Conservation (phyloP, 352 stramenopile species). For the Poterioochromonas sp. region DNA sequence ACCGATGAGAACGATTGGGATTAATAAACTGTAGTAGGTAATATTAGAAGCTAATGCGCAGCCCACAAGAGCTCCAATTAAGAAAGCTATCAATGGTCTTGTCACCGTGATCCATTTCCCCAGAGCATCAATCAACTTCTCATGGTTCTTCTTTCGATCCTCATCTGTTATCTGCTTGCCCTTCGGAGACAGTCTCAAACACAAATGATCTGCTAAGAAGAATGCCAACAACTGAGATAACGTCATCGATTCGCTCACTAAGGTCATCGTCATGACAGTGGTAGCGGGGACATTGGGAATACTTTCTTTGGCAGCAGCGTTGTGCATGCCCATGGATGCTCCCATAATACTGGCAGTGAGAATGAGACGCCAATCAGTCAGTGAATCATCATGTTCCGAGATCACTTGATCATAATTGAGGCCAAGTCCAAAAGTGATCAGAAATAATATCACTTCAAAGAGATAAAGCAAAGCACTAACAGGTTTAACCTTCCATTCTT, state of each 20-base stretch:
- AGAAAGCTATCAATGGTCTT: not conserved
- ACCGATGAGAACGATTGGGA: not conserved
- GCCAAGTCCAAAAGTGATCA: too few relatives aligned
- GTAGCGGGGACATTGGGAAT: slow-evolving; percentile 1
- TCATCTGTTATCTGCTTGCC: not conserved
- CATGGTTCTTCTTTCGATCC: not conserved
- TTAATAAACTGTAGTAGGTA: not conserved
- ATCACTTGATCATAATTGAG: too few relatives aligned
- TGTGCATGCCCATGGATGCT: slow-evolving; percentile 7
- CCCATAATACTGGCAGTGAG: not conserved
- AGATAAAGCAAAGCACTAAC: too few relatives aligned
- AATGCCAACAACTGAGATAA: not conserved
- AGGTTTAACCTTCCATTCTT: too few relatives aligned
- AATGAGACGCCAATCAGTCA: not conserved
- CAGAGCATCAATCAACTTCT: not conserved
- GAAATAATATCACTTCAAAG: too few relatives aligned
- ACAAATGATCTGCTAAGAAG: not conserved
- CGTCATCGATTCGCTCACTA: not conserved
- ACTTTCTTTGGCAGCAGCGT: slow-evolving; percentile 1
- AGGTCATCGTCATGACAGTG: slow-evolving; percentile 28
- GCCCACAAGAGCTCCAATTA: not conserved
- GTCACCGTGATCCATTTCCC: not conserved
- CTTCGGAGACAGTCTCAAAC: not conserved
- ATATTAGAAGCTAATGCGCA: not conserved
- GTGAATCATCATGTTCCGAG: not conserved